Percentiles rank a stretch among this genome's conserved stretches.
phyloP scores from a whole-genome alignment of 2,329 filamentous ascomycete genomes.

The Apiospora pterosperma region DNA sequence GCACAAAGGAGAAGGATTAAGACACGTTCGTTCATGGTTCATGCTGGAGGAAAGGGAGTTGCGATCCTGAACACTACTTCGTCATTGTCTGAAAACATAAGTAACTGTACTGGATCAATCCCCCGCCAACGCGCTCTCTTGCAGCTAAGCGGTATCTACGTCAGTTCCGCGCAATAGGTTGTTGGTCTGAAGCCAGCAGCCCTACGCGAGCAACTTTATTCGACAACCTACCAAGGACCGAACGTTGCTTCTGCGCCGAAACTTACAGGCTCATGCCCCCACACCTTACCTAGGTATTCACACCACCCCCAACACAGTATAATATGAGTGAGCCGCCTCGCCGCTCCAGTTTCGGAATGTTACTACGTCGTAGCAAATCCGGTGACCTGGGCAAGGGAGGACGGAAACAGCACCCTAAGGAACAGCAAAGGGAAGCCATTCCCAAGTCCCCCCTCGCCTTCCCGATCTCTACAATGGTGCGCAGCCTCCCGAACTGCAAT shows the following conservation, averaged over 20 bases:
- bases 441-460: conserved; percentile 59
- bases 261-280: conserved; percentile 15
- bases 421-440: conserved; percentile 51
- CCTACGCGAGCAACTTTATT: not conserved
- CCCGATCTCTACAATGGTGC: conserved; percentile 42
- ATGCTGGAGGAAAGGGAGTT: not conserved
- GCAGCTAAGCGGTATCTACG: not conserved
- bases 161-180: not conserved
- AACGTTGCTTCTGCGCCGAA: conserved; percentile 1
- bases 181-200: not conserved
- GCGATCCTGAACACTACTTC: not conserved
- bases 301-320: not conserved
- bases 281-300: conserved; percentile 8
- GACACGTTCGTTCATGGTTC: not conserved
- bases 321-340: conserved; percentile 29
- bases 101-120: conserved; percentile 1
- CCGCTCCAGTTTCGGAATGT: conserved; percentile 47
- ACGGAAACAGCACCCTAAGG: conserved; percentile 46
- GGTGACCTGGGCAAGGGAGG: conserved; percentile 48
- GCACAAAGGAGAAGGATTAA: not conserved
- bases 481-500: conserved; percentile 26
- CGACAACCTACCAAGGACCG: not conserved
- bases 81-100: not conserved
- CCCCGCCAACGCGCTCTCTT: not conserved
- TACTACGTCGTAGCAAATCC: conserved; percentile 54